Conservation (phyloP, 805 yeast species). For the Candida pseudofarinosa region DNA sequence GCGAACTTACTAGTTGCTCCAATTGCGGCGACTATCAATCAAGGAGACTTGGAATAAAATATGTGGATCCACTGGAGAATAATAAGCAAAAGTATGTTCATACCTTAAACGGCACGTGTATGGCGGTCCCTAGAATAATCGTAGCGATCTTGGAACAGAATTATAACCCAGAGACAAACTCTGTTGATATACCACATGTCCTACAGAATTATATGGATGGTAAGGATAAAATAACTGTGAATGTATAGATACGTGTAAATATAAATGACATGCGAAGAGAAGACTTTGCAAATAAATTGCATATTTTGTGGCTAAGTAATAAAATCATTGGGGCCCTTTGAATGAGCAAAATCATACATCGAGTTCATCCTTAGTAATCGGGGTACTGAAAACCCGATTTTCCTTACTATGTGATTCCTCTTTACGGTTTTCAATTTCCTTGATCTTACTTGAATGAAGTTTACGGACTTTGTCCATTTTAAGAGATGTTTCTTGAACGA, state of each 20-base stretch:
- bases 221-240: constrained; percentile 21
- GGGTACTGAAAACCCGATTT: constrained; percentile 29
- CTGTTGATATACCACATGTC: constrained; percentile 62
- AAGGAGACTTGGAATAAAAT: constrained; percentile 71
- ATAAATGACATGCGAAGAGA: constrained; percentile 2
- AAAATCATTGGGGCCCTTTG: no score
- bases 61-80: constrained; percentile 23
- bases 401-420: constrained; percentile 1
- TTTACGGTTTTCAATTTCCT: constrained; percentile 9
- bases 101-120: constrained; percentile 91
- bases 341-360: no score
- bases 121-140: constrained; percentile 90
- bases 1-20: constrained; percentile 87
- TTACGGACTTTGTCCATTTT: constrained; percentile 17
- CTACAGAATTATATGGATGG: constrained; percentile 73
- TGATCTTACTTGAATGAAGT: constrained; percentile 18
- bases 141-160: constrained; percentile 86
- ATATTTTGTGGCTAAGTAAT: no score
- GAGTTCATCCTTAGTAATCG: constrained; percentile 8
- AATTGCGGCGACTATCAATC: constrained; percentile 92
- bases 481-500: not conserved
- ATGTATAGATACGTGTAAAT: not conserved
- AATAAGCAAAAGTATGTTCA: constrained; percentile 53
- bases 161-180: constrained; percentile 55
- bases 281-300: constrained; percentile 9